phyloP scores from a whole-genome alignment of 805 yeast genomes.

The Jamesozyma lodderae region DNA sequence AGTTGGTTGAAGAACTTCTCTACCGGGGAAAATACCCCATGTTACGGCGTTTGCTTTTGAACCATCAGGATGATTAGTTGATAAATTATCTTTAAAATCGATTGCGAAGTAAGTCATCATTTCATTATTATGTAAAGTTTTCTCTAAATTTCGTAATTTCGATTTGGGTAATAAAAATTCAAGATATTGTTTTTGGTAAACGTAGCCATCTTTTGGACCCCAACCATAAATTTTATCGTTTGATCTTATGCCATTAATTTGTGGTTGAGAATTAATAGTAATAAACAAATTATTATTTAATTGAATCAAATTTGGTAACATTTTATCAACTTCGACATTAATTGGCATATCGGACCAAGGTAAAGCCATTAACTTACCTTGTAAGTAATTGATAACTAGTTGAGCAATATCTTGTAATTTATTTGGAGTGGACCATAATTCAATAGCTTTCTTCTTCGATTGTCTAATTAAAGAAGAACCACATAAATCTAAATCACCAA shows the following conservation, averaged over 20 bases:
- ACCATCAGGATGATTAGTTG: constrained; percentile 62
- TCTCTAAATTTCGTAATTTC: constrained; percentile 15
- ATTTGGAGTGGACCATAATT: constrained; percentile 82
- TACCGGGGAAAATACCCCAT: constrained; percentile 97
- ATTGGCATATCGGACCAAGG: constrained; percentile 97
- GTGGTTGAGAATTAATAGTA: constrained; percentile 92
- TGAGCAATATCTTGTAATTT: constrained; percentile 48
- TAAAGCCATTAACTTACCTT: constrained; percentile 60
- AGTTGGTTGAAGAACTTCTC: constrained; percentile 90
- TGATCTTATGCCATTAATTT: constrained; percentile 70
- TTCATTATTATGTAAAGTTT: constrained; percentile 34
- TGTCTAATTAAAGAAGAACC: constrained; percentile 78
- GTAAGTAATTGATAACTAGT: constrained; percentile 59
- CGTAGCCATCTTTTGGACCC: constrained; percentile 92
- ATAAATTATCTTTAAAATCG: constrained; percentile 44
- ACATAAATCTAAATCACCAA: constrained; percentile 77
- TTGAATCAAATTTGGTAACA: constrained; percentile 48
- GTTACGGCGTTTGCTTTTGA: constrained; percentile 86
- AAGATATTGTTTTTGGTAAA: constrained; percentile 87
- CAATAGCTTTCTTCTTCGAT: constrained; percentile 67
- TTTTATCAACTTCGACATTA: constrained; percentile 60
- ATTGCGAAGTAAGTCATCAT: constrained; percentile 74
- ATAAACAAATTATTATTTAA: constrained; percentile 61
- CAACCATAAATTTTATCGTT: constrained; percentile 72
- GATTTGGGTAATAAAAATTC: constrained; percentile 69